These are phyloP conservation scores for Phlyctochytrium bullatum DNA, from an alignment of 192 early-diverging fungal genomes.

Conservation along the genomic window DNA sequence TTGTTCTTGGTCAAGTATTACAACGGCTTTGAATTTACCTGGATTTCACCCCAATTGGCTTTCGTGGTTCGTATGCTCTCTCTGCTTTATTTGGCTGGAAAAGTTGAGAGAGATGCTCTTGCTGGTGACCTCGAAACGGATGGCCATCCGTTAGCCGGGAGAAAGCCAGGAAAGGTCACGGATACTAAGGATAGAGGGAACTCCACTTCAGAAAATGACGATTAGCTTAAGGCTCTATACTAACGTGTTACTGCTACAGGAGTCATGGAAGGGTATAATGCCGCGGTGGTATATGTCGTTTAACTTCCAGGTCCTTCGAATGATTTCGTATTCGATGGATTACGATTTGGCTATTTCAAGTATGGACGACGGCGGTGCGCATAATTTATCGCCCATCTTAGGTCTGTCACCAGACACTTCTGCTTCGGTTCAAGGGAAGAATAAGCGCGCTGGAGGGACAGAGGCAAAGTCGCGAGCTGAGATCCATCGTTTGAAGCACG, in stretches of 20 bases:
- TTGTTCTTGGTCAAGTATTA: constrained; percentile 79
- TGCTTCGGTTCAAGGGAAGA: constrained; percentile 18
- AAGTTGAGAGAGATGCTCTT: too few relatives aligned
- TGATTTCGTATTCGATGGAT: constrained; percentile 94
- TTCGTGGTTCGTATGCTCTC: too few relatives aligned
- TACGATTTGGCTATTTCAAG: constrained; percentile 73
- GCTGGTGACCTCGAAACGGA: background rate
- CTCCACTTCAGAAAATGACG: too few relatives aligned
- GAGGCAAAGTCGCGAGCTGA: constrained; percentile 15
- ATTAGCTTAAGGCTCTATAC: constrained; percentile 7
- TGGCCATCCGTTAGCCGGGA: background rate
- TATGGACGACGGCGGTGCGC: too few relatives aligned
- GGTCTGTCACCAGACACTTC: background rate
- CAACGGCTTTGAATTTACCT: constrained; percentile 67
- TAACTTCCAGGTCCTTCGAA: constrained; percentile 84
- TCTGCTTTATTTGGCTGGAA: too few relatives aligned
- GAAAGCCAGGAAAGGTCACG: too few relatives aligned
- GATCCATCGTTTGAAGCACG: constrained; percentile 20
- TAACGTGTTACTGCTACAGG: constrained; percentile 31
- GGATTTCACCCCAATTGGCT: background rate
- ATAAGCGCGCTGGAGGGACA: background rate
- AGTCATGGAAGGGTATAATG: constrained; percentile 67
- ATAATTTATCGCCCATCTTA: background rate
- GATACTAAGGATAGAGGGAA: too few relatives aligned
- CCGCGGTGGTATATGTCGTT: constrained; percentile 85